phyloP scores from a whole-genome alignment of 805 yeast species.

The Nakazawaea molendinolei region DNA sequence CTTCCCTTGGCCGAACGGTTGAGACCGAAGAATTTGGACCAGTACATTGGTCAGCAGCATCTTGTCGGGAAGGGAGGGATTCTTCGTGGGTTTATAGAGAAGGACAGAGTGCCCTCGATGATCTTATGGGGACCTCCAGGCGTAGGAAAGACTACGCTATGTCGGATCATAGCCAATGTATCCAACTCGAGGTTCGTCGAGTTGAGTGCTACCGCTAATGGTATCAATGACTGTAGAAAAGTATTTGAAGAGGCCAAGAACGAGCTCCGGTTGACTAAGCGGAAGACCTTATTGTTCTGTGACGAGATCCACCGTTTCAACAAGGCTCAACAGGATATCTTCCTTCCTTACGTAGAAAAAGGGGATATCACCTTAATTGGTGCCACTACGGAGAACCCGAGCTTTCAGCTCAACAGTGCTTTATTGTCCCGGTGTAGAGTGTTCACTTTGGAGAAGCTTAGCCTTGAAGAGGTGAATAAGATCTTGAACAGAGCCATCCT shows the following conservation, averaged over 20 bases:
- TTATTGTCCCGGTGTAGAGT: conserved; percentile 79
- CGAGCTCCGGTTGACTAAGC: conserved; percentile 38
- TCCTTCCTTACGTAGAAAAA: conserved; percentile 76
- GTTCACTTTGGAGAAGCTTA: conserved; percentile 56
- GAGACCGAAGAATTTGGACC: conserved; percentile 67
- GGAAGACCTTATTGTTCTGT: conserved; percentile 68
- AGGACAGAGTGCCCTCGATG: conserved; percentile 75
- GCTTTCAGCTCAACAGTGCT: conserved; percentile 75
- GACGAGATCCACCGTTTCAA: conserved; percentile 92
- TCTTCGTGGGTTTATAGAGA: conserved; percentile 54
- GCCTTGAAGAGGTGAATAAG: conserved; percentile 37
- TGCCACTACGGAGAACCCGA: conserved; percentile 97
- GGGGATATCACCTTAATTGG: conserved; percentile 83
- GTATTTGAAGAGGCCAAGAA: conserved; percentile 46
- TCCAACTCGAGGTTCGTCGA: conserved; percentile 61
- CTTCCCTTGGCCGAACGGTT: conserved; percentile 69
- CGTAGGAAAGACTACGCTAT: conserved; percentile 83
- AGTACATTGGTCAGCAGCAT: conserved; percentile 83
- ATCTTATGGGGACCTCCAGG: conserved; percentile 96
- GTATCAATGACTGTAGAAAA: conserved; percentile 57
- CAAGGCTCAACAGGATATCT: conserved; percentile 80
- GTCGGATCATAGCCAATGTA: conserved; percentile 47
- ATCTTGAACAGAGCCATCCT: conserved; percentile 55
- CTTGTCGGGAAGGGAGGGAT: conserved; percentile 62
- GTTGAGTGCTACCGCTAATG: conserved; percentile 76